Evolutionary conservation across 768 basidiomycete genomes (phyloP).

Genomic region (Cantharellus anzutake): DNA sequence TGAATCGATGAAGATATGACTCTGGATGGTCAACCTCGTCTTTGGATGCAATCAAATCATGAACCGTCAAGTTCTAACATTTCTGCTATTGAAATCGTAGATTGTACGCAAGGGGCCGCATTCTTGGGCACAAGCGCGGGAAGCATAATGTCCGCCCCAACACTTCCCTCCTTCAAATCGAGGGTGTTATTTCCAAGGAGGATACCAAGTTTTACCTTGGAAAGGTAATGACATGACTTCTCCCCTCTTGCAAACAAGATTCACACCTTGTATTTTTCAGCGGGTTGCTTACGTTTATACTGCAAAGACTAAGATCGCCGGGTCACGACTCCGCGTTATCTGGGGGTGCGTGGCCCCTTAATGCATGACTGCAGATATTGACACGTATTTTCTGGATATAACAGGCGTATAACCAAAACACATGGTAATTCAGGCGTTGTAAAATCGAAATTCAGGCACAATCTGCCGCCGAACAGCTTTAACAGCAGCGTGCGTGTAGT

Average conservation of each 20-base stretch:
- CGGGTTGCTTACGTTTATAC: constrained; percentile 97
- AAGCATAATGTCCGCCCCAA: constrained; percentile 94
- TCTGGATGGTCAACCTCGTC: too few relatives aligned
- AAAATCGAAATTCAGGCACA: constrained; percentile 88
- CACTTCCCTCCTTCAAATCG: constrained; percentile 91
- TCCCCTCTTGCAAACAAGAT: neutral
- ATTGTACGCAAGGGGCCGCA: constrained; percentile 91
- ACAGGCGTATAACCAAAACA: constrained; percentile 75
- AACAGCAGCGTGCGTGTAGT: constrained; percentile 86
- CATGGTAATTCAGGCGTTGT: constrained; percentile 93
- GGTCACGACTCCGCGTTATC: constrained; percentile 92
- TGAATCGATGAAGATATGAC: too few relatives aligned
- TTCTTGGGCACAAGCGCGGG: constrained; percentile 95
- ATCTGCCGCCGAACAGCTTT: constrained; percentile 88
- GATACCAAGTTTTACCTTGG: constrained; percentile 97
- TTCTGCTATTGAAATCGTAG: constrained; percentile 20
- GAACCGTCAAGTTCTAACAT: too few relatives aligned
- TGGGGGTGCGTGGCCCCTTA: constrained; percentile 56
- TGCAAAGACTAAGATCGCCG: constrained; percentile 85
- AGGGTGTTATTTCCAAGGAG: constrained; percentile 84
- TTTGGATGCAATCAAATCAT: too few relatives aligned
- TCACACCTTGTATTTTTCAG: constrained; percentile 21
- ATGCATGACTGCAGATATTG: neutral
- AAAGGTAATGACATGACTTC: constrained; percentile 38
- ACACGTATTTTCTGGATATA: neutral